Percentiles rank a stretch among this genome's conserved stretches.
These are phyloP conservation scores for Fusarium paranaense DNA, from an alignment of 2,329 filamentous ascomycete species.

Conservation along the genomic window DNA sequence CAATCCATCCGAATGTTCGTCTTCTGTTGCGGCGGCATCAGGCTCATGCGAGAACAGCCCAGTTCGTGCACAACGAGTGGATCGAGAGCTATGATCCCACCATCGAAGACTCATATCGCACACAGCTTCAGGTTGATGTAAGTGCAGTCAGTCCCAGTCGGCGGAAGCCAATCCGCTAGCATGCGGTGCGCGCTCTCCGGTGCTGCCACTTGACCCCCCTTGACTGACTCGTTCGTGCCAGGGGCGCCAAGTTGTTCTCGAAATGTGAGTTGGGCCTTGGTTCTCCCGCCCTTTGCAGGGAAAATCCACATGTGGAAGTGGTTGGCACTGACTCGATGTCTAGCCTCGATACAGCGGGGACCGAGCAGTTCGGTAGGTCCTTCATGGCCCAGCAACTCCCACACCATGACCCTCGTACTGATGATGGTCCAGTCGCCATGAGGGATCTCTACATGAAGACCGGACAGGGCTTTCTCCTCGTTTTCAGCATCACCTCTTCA, in stretches of 20 bases:
- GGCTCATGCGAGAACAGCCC: slow-evolving; percentile 65
- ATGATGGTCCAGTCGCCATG: slow-evolving; percentile 64
- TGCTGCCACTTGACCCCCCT: slow-evolving; percentile 16
- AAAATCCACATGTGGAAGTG: slow-evolving; percentile 28
- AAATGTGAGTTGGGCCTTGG: slow-evolving; percentile 73
- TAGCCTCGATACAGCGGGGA: slow-evolving; percentile 89
- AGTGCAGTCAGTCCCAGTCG: slow-evolving; percentile 52
- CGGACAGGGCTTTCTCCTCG: slow-evolving; percentile 89
- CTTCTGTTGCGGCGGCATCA: slow-evolving; percentile 17
- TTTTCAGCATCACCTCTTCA: slow-evolving; percentile 89
- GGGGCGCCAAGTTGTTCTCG: slow-evolving; percentile 88
- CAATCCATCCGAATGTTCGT: slow-evolving; percentile 22
- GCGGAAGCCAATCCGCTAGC: not conserved
- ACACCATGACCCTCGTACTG: slow-evolving; percentile 31
- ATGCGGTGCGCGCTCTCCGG: slow-evolving; percentile 3
- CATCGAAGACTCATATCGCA: slow-evolving; percentile 82
- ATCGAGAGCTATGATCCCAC: slow-evolving; percentile 88
- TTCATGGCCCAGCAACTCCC: slow-evolving; percentile 31
- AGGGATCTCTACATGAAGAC: slow-evolving; percentile 94
- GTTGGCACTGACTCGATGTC: slow-evolving; percentile 36
- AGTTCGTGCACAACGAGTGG: slow-evolving; percentile 95
- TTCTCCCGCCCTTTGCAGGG: not conserved
- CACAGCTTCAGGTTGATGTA: slow-evolving; percentile 85
- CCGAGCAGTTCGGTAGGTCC: slow-evolving; percentile 87
- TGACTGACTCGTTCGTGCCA: slow-evolving; percentile 55